These are phyloP conservation scores for Roridomyces roridus DNA, from an alignment of 768 basidiomycete genomes.

Conservation along the genomic window DNA sequence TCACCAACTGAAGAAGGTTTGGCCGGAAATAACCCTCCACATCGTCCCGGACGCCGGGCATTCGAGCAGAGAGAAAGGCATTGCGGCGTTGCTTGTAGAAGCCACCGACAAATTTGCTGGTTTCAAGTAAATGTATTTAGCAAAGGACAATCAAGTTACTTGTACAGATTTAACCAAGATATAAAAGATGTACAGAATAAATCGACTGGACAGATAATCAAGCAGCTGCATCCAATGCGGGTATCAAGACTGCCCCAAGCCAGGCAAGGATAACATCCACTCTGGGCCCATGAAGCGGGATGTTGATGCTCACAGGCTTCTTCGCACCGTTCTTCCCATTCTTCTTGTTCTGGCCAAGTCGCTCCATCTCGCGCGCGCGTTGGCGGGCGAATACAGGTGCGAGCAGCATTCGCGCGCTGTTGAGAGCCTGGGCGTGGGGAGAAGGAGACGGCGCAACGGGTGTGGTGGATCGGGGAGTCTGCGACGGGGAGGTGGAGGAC, in stretches of 20 bases:
- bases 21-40: constrained; percentile 78
- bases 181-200: neutral
- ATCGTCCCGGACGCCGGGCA: constrained; percentile 90
- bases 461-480: constrained; percentile 32
- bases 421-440: constrained; percentile 57
- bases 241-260: constrained; percentile 82
- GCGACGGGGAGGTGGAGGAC: constrained; percentile 26
- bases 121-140: constrained; percentile 25
- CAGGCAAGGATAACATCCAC: constrained; percentile 88
- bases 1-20: constrained; percentile 79
- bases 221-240: constrained; percentile 61
- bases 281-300: constrained; percentile 84
- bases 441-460: constrained; percentile 31
- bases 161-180: neutral
- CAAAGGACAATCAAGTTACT: no score
- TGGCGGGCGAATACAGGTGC: constrained; percentile 73
- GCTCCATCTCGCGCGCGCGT: constrained; percentile 58
- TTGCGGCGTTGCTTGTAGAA: constrained; percentile 71
- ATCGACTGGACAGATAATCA: neutral
- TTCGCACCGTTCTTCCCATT: constrained; percentile 51
- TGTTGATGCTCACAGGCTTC: constrained; percentile 73
- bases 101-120: constrained; percentile 53
- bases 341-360: constrained; percentile 53
- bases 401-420: constrained; percentile 74
- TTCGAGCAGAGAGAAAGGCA: constrained; percentile 79